phyloP scores from a whole-genome alignment of 306 rosid genomes.

The Cicer bijugum region DNA sequence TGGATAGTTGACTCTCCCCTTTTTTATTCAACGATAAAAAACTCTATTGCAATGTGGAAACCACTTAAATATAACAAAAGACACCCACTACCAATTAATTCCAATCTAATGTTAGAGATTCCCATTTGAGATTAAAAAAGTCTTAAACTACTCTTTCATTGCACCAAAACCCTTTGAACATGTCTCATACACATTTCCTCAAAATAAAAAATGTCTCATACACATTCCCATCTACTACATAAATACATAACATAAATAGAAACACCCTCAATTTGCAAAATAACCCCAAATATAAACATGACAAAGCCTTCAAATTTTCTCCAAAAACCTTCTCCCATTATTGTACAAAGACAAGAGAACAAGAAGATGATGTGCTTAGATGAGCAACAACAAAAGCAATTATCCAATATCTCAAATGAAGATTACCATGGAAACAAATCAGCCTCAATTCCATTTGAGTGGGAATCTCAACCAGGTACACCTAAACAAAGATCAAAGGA shows the following conservation, averaged over 20 bases:
- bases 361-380: conserved; percentile 35
- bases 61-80: conserved; percentile 38
- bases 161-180: conserved; percentile 55
- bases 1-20: conserved; percentile 42
- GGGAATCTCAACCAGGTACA: conserved; percentile 65
- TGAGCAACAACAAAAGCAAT: conserved; percentile 34
- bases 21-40: conserved; percentile 27
- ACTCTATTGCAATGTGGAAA: conserved; percentile 43
- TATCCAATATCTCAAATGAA: conserved; percentile 49
- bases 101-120: conserved; percentile 46
- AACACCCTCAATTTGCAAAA: conserved; percentile 8
- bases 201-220: conserved; percentile 28
- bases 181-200: conserved; percentile 39
- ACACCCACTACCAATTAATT: conserved; percentile 44
- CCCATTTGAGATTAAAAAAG: conserved; percentile 39
- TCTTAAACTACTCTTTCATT: conserved; percentile 45
- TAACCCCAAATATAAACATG: conserved; percentile 30
- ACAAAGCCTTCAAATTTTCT: conserved; percentile 43
- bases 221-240: conserved; percentile 33
- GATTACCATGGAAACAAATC: conserved; percentile 47
- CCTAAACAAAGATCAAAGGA: conserved; percentile 48
- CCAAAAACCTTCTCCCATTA: conserved; percentile 37
- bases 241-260: conserved; percentile 9
- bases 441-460: conserved; percentile 50
- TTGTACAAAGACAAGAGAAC: conserved; percentile 21